A percentile compares a stretch with the other conserved stretches of the same genome.
These are phyloP conservation scores for Bipolaris cookei DNA, from an alignment of 2,329 filamentous ascomycete genomes.

Conservation along the genomic window DNA sequence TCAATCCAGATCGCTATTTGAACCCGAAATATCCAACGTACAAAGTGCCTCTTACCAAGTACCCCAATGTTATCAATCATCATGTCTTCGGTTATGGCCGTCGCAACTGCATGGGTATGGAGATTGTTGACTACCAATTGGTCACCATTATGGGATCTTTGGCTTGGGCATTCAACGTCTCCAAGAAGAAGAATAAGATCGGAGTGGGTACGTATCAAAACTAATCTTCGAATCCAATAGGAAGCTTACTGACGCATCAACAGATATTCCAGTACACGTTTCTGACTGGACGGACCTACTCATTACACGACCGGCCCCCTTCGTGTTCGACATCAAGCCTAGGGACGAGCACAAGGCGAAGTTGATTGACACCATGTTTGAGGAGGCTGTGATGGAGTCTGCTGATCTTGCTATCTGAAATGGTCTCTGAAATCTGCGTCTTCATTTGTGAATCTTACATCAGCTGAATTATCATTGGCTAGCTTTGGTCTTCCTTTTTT, in stretches of 20 bases:
- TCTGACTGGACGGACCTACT: slow-evolving; percentile 8
- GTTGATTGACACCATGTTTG: slow-evolving; percentile 3
- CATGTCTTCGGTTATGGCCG: slow-evolving; percentile 22
- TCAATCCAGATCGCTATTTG: slow-evolving; percentile 65
- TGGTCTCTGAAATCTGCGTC: neutral
- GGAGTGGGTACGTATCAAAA: neutral
- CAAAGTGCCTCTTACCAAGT: slow-evolving; percentile 17
- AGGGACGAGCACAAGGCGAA: slow-evolving; percentile 5
- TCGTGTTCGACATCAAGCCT: slow-evolving; percentile 7
- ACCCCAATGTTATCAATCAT: slow-evolving; percentile 19
- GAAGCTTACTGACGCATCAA: neutral
- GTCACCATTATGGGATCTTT: slow-evolving; percentile 15
- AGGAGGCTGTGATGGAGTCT: slow-evolving; percentile 2
- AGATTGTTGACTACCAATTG: slow-evolving; percentile 23
- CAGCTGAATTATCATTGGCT: neutral
- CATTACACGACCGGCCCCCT: slow-evolving; percentile 4
- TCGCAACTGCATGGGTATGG: slow-evolving; percentile 17
- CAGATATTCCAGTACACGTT: slow-evolving; percentile 2
- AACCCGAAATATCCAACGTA: slow-evolving; percentile 19
- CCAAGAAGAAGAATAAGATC: slow-evolving; percentile 8
- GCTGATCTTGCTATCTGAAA: slow-evolving; percentile 3
- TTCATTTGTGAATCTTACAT: neutral
- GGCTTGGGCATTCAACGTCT: slow-evolving; percentile 22
- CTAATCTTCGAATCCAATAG: neutral
- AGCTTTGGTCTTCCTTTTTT: no score